Evolutionary conservation across 768 basidiomycete genomes (phyloP), one percentile per base, ranked within the genome.

Genomic region (Suillus plorans): DNA sequence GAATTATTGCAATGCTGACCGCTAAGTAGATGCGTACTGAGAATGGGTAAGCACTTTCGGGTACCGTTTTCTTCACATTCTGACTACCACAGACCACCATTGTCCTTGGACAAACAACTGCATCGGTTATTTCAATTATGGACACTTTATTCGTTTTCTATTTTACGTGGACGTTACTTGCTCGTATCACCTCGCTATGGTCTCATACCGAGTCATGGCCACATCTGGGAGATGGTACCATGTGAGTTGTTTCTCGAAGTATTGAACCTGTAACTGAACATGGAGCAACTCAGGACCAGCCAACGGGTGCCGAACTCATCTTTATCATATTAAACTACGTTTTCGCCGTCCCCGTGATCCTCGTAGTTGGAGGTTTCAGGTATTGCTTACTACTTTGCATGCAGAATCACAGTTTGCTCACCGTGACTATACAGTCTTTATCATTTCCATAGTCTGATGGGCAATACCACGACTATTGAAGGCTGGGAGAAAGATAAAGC

Each of bases 401-500:
- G 34, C 28, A 18, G 41, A 14, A 10, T 18, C 22, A 2, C 2
- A 6, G 3, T 36, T 8, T n/a, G 42, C 63, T 77, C 41, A 76
- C 41, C 39, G n/a, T n/a, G 16, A 60, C 47, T 55, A 18, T n/a
- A 9, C 69, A 95, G 94, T 61, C 63, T 98, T 25, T 99, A 95
- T 72, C 97, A 99, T 69, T 86, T 96, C 67, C 91, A 89, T 71
- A 82, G 85, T 59, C 75, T 98, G 34, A 69, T 84, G 7, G 84
- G 83, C 12, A 99, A 99, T 75, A 87, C 89, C 2, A 99, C 97
- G 0, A 99, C 97, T 1, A 98, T 99, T 59, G 97, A 99, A 78
- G 88, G 91, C 0, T 97, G 94, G 93, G 97, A 99, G 76, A 99
- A 99, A 78, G 95, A 99, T 72, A 96, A 91, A 76, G 94, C 88